Conservation (phyloP, 139 green algal genomes). For the Chlorella sp. region DNA sequence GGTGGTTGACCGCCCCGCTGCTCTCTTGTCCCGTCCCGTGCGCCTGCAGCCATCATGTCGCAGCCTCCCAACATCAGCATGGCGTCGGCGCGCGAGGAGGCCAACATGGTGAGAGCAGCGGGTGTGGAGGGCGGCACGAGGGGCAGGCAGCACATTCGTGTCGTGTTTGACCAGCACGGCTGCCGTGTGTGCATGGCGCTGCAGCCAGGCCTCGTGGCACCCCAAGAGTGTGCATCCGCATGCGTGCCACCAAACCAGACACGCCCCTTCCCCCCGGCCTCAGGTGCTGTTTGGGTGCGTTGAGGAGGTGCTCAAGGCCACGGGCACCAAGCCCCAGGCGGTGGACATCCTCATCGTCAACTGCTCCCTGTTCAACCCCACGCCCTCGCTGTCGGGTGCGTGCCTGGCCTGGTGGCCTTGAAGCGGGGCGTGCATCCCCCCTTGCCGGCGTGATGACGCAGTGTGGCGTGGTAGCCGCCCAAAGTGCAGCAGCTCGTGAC, state of each 20-base stretch:
- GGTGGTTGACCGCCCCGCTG: no score
- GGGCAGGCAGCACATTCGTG: no score
- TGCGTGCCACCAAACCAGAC: no score
- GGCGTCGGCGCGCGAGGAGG: slow-evolving; percentile 85
- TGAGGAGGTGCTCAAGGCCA: slow-evolving; percentile 71
- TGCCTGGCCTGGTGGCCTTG: not conserved
- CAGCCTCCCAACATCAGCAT: slow-evolving; percentile 74
- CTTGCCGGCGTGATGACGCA: no score
- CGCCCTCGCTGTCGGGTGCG: slow-evolving; percentile 80
- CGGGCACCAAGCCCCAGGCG: slow-evolving; percentile 49
- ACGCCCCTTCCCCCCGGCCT: not conserved
- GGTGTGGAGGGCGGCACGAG: not conserved
- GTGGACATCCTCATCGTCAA: slow-evolving; percentile 97
- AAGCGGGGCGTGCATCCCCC: not conserved
- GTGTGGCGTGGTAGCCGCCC: no score
- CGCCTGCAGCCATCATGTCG: slow-evolving; percentile 42
- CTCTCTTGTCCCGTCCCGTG: no score
- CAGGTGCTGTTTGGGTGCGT: slow-evolving; percentile 69
- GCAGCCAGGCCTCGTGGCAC: no score
- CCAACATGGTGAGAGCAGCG: slow-evolving; percentile 66
- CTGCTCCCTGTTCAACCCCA: slow-evolving; percentile 98
- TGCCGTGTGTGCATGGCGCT: no score
- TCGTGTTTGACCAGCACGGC: no score
- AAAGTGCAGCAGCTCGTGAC: no score
- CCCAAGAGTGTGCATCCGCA: no score